Evolutionary conservation across 2,329 filamentous ascomycete species (phyloP).

Genomic region (Sarocladium brachiariae): DNA sequence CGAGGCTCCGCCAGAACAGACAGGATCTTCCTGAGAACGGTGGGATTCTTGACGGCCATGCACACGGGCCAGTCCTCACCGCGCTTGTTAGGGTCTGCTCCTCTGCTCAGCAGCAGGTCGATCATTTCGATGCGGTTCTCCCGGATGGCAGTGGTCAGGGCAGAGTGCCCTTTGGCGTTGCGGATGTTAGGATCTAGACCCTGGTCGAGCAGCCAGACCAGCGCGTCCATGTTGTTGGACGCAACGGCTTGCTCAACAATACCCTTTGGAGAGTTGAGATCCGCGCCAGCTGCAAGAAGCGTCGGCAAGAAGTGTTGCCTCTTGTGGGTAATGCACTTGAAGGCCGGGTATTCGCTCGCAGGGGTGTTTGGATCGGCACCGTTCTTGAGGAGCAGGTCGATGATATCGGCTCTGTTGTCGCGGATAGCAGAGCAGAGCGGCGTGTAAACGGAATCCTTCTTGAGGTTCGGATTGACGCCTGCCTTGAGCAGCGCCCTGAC

Average conservation of each 20-base stretch:
- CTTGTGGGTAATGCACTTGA: slow-evolving; percentile 63
- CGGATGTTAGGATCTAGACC: slow-evolving; percentile 55
- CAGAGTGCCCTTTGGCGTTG: slow-evolving; percentile 49
- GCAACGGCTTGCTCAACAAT: slow-evolving; percentile 59
- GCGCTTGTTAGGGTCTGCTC: slow-evolving; percentile 55
- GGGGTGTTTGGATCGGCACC: slow-evolving; percentile 57
- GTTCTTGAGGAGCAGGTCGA: slow-evolving; percentile 49
- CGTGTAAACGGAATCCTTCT: slow-evolving; percentile 61
- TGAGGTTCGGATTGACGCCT: slow-evolving; percentile 53
- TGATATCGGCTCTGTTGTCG: slow-evolving; percentile 56
- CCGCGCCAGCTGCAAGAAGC: slow-evolving; percentile 52
- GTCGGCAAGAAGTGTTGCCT: slow-evolving; percentile 53
- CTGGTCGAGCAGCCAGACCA: slow-evolving; percentile 54
- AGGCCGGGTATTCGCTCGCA: slow-evolving; percentile 58
- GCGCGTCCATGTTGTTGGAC: slow-evolving; percentile 53
- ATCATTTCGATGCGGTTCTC: slow-evolving; percentile 54
- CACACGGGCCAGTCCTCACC: slow-evolving; percentile 66
- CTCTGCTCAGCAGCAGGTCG: slow-evolving; percentile 48
- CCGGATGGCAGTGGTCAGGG: slow-evolving; percentile 59
- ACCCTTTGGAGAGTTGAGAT: slow-evolving; percentile 53
- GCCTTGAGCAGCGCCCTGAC: slow-evolving; percentile 50
- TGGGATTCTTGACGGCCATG: slow-evolving; percentile 58
- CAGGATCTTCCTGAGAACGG: slow-evolving; percentile 52
- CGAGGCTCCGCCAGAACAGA: slow-evolving; percentile 50
- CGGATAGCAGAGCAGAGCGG: slow-evolving; percentile 62